phyloP scores from a whole-genome alignment of 2,329 filamentous ascomycete species.

The Colletotrichum sp. region DNA sequence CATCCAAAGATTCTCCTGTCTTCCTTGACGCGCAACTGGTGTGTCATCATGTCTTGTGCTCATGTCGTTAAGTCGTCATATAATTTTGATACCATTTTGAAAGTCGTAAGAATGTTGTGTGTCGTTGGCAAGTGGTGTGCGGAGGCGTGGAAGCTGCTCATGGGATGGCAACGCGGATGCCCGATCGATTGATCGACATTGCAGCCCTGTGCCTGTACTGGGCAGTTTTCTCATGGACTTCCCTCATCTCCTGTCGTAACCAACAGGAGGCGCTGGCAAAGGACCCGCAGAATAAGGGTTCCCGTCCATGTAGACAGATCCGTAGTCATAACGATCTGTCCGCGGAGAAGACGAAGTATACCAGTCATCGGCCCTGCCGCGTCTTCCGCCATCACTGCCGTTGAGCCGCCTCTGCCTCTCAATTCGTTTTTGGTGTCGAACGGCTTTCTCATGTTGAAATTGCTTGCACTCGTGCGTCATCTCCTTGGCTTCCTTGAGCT shows the following conservation, averaged over 20 bases:
- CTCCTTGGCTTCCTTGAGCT: conserved; percentile 61
- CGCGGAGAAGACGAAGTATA: conserved; percentile 44
- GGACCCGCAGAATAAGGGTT: conserved; percentile 48
- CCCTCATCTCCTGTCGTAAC: conserved; percentile 39
- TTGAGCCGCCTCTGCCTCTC: conserved; percentile 36
- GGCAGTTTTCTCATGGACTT: background rate
- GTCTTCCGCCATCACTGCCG: conserved; percentile 34
- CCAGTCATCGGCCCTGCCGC: conserved; percentile 50
- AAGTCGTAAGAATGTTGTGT: background rate
- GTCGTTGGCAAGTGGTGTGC: background rate
- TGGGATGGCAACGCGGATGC: background rate
- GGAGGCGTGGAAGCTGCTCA: background rate
- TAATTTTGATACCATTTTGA: background rate
- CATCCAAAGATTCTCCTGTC: background rate
- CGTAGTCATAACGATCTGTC: conserved; percentile 41
- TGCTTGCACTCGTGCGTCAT: conserved; percentile 51
- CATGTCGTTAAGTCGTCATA: background rate
- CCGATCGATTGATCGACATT: background rate
- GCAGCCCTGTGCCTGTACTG: background rate
- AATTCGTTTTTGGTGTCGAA: conserved; percentile 53
- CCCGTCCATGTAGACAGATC: conserved; percentile 51
- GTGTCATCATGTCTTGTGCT: background rate
- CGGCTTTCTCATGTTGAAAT: conserved; percentile 54
- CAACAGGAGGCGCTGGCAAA: conserved; percentile 46
- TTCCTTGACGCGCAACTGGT: background rate